Evolutionary conservation across 495 filamentous ascomycete species (phyloP).

Genomic region (Tuber indicum): DNA sequence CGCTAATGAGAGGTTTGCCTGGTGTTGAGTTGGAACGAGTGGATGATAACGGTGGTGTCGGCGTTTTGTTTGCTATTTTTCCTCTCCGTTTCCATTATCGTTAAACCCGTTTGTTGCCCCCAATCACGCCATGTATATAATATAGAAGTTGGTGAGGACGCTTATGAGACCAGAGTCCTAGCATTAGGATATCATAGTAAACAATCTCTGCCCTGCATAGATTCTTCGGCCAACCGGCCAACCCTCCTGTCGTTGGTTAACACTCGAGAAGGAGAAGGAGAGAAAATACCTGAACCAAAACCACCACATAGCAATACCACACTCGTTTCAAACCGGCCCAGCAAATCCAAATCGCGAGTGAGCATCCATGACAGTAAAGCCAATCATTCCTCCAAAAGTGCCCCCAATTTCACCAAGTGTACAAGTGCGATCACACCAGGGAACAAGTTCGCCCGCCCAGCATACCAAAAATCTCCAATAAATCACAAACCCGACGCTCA

Average conservation of each 20-base stretch:
- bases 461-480: not conserved
- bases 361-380: not conserved
- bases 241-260: too few relatives aligned
- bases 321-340: not conserved
- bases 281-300: not conserved
- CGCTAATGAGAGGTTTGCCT: constrained; percentile 86
- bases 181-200: too few relatives aligned
- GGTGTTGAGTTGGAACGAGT: constrained; percentile 58
- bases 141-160: not conserved
- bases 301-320: too few relatives aligned
- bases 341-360: not conserved
- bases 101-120: not conserved
- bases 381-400: not conserved
- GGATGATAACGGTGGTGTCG: not conserved
- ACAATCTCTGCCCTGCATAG: too few relatives aligned
- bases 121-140: not conserved
- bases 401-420: not conserved
- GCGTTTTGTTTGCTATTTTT: constrained; percentile 4
- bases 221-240: too few relatives aligned
- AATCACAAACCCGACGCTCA: not conserved
- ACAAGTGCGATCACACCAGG: too few relatives aligned
- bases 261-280: too few relatives aligned
- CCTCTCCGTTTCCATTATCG: not conserved
- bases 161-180: too few relatives aligned
- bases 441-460: too few relatives aligned